A percentile compares a stretch with the other conserved stretches of the same genome.
phyloP scores from a whole-genome alignment of 768 basidiomycete genomes.

The Tephrocybe sp. region DNA sequence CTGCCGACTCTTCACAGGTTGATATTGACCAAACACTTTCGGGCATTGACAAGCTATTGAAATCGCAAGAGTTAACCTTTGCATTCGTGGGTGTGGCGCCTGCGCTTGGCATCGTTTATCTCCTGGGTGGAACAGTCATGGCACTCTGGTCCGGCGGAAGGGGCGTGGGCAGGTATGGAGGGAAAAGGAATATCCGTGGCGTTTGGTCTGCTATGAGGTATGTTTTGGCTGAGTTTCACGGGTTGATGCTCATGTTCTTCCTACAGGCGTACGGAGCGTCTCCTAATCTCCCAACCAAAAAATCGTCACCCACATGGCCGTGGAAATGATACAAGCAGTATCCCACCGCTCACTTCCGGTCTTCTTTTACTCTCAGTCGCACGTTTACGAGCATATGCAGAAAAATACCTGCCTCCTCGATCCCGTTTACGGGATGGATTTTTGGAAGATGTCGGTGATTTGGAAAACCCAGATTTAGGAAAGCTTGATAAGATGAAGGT shows the following conservation, averaged over 20 bases:
- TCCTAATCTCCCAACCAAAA: conserved; percentile 54
- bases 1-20: conserved; percentile 47
- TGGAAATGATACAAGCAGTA: conserved; percentile 18
- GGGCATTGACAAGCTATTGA: conserved; percentile 92
- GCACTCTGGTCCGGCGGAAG: conserved; percentile 50
- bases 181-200: conserved; percentile 48
- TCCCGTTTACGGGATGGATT: conserved; percentile 76
- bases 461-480: conserved; percentile 74
- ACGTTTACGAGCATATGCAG: conserved; percentile 64
- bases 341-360: conserved; percentile 62
- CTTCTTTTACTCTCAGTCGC: conserved; percentile 71
- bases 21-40: conserved; percentile 88
- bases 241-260: background rate
- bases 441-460: conserved; percentile 78
- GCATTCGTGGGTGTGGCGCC: conserved; percentile 97
- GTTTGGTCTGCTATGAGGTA: conserved; percentile 76
- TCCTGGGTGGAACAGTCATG: conserved; percentile 52
- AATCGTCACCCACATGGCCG: conserved; percentile 1
- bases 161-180: conserved; percentile 57
- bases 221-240: conserved; percentile 3
- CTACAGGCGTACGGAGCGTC: conserved; percentile 63
- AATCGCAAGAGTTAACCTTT: conserved; percentile 93
- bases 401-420: conserved; percentile 50
- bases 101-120: conserved; percentile 77
- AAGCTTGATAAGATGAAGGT: conserved; percentile 74